Evolutionary conservation across 441 rosid species (phyloP), one percentile per base, ranked within the genome.

Genomic region (Eutrema salsugineum): DNA sequence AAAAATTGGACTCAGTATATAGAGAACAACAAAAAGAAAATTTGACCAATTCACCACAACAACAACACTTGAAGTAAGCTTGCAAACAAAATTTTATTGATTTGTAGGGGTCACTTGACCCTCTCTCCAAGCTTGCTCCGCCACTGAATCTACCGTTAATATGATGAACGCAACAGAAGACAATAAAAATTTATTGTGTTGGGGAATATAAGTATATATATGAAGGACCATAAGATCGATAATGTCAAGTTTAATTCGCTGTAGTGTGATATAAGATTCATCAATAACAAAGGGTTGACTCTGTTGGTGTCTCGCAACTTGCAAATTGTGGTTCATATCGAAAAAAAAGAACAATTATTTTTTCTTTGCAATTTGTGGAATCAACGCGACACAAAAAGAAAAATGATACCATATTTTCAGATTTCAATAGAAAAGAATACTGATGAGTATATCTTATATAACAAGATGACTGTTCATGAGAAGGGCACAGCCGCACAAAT

Each of bases 191-290:
- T 12, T 27, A 14, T 16, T 40, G 61, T 49, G 30, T 28, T 67
- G 69, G 69, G 54, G 78, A 75, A 75, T 60, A 75, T 50, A 60
- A 67, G 66, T 50, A 62, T 71, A 42, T 58, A 10, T 24, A 24
- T n/a, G n/a, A 14, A 49, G 78, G 78, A 75, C 69, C 78, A 75
- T 14, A 32, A 33, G 56, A 59, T 49, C 56, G 24, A 43, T 60
- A 60, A 74, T 42, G 63, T 61, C 63, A 68, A 44, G 48, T 43
- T 53, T 8, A 69, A 61, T 68, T 75, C 69, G 40, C 5, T 60
- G 35, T 35, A 68, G 47, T 57, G 73, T 24, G 27, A 68, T 60
- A 43, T 69, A 35, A 74, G 46, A 67, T 67, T 67, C 78, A 67
- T 60, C 63, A 60, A 60, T 24, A 51, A 67, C 57, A 30, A 36